Conservation (phyloP, 768 basidiomycete species). For the Lanmaoa rubissima region DNA sequence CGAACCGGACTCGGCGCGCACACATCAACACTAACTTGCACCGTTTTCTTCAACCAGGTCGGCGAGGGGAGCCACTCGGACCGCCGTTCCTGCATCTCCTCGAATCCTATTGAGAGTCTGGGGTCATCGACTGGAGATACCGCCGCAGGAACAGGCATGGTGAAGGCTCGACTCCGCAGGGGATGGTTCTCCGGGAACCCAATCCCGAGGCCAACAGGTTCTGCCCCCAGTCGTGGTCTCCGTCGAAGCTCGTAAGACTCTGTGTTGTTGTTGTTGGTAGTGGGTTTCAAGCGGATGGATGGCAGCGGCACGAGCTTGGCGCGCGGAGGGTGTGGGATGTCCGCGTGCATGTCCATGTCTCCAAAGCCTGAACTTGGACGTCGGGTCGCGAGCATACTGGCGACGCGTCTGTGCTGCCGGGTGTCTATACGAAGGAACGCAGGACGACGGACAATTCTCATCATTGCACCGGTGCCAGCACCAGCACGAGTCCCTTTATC, state of each 20-base stretch:
- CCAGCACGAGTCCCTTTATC: background rate
- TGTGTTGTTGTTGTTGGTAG: background rate
- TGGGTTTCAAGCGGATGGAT: background rate
- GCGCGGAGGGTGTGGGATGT: background rate
- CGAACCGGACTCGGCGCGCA: background rate
- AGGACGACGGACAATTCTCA: conserved; percentile 7
- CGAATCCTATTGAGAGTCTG: background rate
- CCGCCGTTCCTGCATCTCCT: background rate
- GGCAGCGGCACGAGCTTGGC: background rate
- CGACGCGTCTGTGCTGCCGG: conserved; percentile 24
- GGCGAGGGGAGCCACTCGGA: conserved; percentile 6
- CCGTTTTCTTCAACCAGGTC: background rate
- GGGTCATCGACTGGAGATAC: background rate
- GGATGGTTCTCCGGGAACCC: conserved; percentile 28
- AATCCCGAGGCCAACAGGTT: conserved; percentile 25
- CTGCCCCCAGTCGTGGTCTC: background rate
- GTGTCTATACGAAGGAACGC: conserved; percentile 24
- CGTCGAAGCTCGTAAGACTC: conserved; percentile 18
- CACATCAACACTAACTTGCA: background rate
- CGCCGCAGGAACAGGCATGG: conserved; percentile 14
- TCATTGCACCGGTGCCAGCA: background rate
- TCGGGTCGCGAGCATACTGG: conserved; percentile 24
- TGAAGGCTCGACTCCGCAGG: conserved; percentile 15
- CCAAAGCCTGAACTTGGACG: background rate
- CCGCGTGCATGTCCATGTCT: background rate